Conservation (phyloP, 768 basidiomycete species). For the Lactifluus hygrophoroides region DNA sequence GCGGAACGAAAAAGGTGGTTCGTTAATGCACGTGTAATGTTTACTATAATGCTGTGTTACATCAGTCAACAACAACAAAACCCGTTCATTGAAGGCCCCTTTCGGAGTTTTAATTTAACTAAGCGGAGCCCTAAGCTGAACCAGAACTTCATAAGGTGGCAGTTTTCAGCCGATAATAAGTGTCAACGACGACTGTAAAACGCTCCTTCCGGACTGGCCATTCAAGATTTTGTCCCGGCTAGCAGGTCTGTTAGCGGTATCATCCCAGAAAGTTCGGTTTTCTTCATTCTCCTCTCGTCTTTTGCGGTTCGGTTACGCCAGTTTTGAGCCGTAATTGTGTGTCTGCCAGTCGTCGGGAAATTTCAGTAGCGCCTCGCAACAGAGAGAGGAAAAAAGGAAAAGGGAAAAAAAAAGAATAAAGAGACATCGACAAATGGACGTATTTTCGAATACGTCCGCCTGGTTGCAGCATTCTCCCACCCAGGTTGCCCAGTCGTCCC, state of each 20-base stretch:
- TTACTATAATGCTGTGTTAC: no score
- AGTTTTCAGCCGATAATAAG: slow-evolving; percentile 6
- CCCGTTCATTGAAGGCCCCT: background rate
- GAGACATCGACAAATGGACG: slow-evolving; percentile 37
- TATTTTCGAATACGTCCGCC: slow-evolving; percentile 35
- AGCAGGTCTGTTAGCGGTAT: slow-evolving; percentile 18
- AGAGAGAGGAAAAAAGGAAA: slow-evolving; percentile 29
- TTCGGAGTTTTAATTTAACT: slow-evolving; percentile 8
- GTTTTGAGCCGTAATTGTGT: slow-evolving; percentile 19
- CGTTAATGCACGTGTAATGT: background rate
- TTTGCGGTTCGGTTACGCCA: slow-evolving; percentile 18
- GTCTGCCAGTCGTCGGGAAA: slow-evolving; percentile 18
- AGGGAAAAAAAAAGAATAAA: slow-evolving; percentile 36
- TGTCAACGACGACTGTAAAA: slow-evolving; percentile 15
- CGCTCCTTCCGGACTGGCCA: slow-evolving; percentile 14
- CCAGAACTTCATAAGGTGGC: slow-evolving; percentile 1
- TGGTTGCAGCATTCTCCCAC: slow-evolving; percentile 33
- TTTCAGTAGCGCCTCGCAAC: slow-evolving; percentile 28
- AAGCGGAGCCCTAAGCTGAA: slow-evolving; percentile 18
- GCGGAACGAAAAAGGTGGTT: background rate
- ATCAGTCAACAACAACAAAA: no score
- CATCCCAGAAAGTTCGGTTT: slow-evolving; percentile 14
- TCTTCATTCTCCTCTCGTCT: slow-evolving; percentile 17
- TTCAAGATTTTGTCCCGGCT: slow-evolving; percentile 18
- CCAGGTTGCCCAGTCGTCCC: slow-evolving; percentile 11